Conservation (phyloP, 1,284 basidiomycete genomes). For the Ceratobasidium sp. region DNA sequence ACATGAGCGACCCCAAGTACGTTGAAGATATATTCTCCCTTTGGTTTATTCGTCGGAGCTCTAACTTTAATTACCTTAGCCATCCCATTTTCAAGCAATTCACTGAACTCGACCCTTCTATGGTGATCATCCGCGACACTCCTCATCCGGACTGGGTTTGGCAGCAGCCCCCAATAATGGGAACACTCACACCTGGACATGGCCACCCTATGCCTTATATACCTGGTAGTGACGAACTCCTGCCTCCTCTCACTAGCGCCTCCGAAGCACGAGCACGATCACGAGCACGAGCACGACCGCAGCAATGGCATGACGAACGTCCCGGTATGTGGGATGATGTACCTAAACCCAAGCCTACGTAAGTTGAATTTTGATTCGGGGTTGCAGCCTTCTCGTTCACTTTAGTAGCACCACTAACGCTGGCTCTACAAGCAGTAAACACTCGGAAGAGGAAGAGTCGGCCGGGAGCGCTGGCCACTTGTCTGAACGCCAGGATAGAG, state of each 20-base stretch:
- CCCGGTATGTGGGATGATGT: conserved; percentile 3
- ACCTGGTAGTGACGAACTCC: not conserved
- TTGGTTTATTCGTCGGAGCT: not conserved
- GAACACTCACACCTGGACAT: not conserved
- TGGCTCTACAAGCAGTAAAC: not conserved
- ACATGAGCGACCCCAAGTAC: conserved; percentile 30
- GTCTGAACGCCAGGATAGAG: conserved; percentile 17
- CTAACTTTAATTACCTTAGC: conserved; percentile 6
- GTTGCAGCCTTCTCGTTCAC: not conserved
- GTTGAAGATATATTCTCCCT: not conserved
- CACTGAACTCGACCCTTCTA: conserved; percentile 7
- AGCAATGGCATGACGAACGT: not conserved
- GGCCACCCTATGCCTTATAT: not conserved
- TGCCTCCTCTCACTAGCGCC: not conserved
- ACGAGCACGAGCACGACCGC: not conserved
- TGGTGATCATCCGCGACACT: conserved; percentile 3
- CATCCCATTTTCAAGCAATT: conserved; percentile 20
- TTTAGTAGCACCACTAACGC: not conserved
- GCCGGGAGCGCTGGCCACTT: conserved; percentile 25
- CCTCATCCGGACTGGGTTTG: conserved; percentile 13
- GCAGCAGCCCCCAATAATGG: not conserved
- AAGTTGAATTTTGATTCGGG: not conserved
- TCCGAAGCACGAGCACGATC: not conserved
- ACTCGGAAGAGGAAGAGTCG: too few relatives aligned
- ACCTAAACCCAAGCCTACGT: not conserved